Evolutionary conservation across 2,329 filamentous ascomycete species (phyloP).

Genomic region (Monilinia aucupariae): DNA sequence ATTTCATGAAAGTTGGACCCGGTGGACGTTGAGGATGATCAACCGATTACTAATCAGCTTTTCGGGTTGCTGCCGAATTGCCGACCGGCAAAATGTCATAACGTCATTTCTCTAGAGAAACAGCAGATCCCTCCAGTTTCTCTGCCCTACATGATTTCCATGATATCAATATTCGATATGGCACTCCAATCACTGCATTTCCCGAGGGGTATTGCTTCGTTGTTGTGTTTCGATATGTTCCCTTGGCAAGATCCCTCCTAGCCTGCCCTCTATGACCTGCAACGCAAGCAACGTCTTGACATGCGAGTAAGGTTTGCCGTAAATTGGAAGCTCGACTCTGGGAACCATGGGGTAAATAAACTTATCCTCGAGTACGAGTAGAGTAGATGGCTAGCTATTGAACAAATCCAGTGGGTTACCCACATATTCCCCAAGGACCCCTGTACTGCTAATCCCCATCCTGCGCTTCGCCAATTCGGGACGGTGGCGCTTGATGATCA

Average conservation of each 20-base stretch:
- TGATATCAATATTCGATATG: not conserved
- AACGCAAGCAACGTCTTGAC: not conserved
- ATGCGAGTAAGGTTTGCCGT: not conserved
- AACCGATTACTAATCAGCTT: conserved; percentile 1
- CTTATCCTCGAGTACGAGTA: no score
- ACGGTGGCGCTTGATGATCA: not conserved
- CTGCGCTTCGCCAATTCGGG: not conserved
- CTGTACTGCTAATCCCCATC: not conserved
- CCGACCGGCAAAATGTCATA: not conserved
- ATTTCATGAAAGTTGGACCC: not conserved
- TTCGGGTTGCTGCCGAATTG: not conserved
- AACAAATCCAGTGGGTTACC: not conserved
- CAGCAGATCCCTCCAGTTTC: not conserved
- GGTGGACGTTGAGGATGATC: not conserved
- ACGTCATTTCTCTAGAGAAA: not conserved
- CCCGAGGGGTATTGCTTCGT: not conserved
- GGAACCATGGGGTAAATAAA: not conserved
- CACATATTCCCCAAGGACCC: not conserved
- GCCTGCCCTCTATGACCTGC: not conserved
- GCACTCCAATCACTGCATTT: not conserved
- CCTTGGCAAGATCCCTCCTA: not conserved
- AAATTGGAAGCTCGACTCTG: not conserved
- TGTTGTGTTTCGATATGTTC: no score
- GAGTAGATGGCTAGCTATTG: not conserved
- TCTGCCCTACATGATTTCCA: not conserved